Evolutionary conservation across 2,329 filamentous ascomycete genomes (phyloP).

Genomic region (Ceratocystis ficicola): DNA sequence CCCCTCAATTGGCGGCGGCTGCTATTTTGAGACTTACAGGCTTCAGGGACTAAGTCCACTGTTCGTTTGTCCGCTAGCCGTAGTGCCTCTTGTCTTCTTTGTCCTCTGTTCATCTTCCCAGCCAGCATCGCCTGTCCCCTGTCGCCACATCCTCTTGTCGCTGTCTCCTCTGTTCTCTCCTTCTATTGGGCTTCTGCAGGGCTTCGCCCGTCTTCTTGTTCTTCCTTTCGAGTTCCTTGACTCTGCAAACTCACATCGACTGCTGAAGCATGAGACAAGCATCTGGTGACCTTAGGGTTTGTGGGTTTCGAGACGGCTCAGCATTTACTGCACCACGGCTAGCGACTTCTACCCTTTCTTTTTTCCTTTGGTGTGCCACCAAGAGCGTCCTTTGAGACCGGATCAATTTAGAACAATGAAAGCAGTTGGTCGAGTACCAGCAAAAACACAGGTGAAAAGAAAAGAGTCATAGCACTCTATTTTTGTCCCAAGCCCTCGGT

Average conservation of each 20-base stretch:
- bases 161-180: background rate
- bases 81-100: background rate
- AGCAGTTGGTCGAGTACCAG: no score
- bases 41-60: background rate
- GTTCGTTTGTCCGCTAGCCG: background rate
- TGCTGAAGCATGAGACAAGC: no score
- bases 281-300: no score
- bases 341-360: no score
- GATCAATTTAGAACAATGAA: no score
- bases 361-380: no score
- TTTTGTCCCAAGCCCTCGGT: background rate
- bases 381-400: no score
- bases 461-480: background rate
- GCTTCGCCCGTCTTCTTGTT: background rate
- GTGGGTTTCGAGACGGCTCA: no score
- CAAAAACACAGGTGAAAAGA: background rate
- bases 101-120: background rate
- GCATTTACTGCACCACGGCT: no score
- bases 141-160: no score
- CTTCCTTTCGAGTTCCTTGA: background rate
- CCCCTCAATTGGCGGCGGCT: background rate
- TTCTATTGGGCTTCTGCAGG: background rate
- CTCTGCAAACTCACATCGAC: background rate
- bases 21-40: constrained; percentile 6
- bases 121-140: background rate